A percentile compares a stretch with the other conserved stretches of the same genome.
Conservation (phyloP, 768 basidiomycete genomes). For the Lyophyllum atratum region DNA sequence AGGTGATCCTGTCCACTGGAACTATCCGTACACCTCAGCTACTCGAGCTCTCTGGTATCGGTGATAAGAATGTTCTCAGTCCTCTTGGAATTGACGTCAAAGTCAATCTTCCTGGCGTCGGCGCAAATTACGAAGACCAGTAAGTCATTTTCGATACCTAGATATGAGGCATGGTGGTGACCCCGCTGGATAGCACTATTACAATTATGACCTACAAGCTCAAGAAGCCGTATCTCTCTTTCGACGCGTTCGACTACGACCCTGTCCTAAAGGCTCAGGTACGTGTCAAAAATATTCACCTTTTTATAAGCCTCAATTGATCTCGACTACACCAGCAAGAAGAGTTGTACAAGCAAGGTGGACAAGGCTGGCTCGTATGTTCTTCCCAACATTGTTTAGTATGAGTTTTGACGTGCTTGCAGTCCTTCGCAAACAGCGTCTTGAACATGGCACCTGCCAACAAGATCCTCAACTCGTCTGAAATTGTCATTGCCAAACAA, state of each 20-base stretch:
- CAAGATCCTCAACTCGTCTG: constrained; percentile 23
- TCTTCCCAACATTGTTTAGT: not conserved
- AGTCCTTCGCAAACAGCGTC: constrained; percentile 32
- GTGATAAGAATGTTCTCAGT: constrained; percentile 20
- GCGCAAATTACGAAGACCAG: constrained; percentile 36
- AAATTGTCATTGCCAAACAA: constrained; percentile 22
- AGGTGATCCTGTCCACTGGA: constrained; percentile 32
- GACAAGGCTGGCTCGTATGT: constrained; percentile 33
- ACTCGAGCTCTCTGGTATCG: constrained; percentile 35
- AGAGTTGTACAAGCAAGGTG: constrained; percentile 23
- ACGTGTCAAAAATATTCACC: not conserved
- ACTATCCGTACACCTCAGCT: constrained; percentile 35
- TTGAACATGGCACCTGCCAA: constrained; percentile 29
- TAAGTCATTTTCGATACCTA: constrained; percentile 3
- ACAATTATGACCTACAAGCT: constrained; percentile 31
- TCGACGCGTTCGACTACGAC: constrained; percentile 32
- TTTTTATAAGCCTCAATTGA: not conserved
- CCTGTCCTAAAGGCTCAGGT: constrained; percentile 28
- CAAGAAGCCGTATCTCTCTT: constrained; percentile 28
- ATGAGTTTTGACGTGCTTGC: not conserved
- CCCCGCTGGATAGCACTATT: constrained; percentile 20
- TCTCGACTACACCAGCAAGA: constrained; percentile 24
- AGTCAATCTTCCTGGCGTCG: constrained; percentile 35
- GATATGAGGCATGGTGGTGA: not conserved
- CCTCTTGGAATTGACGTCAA: constrained; percentile 26